Percentiles rank a stretch among this genome's conserved stretches.
Evolutionary conservation across 352 stramenopile species (phyloP).

Genomic region (Phytophthora crassamura): DNA sequence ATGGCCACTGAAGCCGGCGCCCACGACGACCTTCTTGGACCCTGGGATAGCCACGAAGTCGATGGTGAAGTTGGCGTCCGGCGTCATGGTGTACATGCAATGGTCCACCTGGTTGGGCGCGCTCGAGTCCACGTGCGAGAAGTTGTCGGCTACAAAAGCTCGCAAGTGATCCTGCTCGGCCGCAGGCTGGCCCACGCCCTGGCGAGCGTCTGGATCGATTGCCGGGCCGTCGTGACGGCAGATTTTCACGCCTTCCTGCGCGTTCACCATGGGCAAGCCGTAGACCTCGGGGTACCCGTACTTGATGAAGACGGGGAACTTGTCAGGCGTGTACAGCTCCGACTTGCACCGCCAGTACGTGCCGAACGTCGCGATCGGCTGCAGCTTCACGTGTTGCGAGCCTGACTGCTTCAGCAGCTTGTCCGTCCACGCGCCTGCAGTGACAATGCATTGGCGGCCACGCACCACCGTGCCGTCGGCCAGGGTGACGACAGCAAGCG

Average conservation of each 20-base stretch:
- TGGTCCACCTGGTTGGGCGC: slow-evolving; percentile 49
- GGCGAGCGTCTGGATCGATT: slow-evolving; percentile 53
- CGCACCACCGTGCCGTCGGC: slow-evolving; percentile 32
- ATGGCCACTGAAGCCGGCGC: slow-evolving; percentile 82
- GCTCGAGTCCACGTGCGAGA: slow-evolving; percentile 60
- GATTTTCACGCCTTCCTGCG: slow-evolving; percentile 72
- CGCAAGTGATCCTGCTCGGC: slow-evolving; percentile 34
- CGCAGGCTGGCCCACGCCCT: slow-evolving; percentile 42
- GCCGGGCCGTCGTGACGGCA: slow-evolving; percentile 61
- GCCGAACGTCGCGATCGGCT: slow-evolving; percentile 69
- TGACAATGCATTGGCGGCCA: slow-evolving; percentile 59
- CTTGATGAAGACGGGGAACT: slow-evolving; percentile 76
- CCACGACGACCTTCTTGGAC: slow-evolving; percentile 63
- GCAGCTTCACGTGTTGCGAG: slow-evolving; percentile 45
- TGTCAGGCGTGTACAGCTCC: slow-evolving; percentile 48
- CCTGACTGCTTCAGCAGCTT: slow-evolving; percentile 40
- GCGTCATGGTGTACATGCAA: slow-evolving; percentile 89
- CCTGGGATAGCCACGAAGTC: slow-evolving; percentile 46
- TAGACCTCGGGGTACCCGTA: slow-evolving; percentile 63
- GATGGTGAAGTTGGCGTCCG: slow-evolving; percentile 80
- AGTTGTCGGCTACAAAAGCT: slow-evolving; percentile 49
- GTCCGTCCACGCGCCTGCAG: slow-evolving; percentile 61
- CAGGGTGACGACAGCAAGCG: slow-evolving; percentile 40
- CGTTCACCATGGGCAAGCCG: slow-evolving; percentile 55
- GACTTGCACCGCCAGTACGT: slow-evolving; percentile 67